phyloP scores from a whole-genome alignment of 139 green algal species.

The Monoraphidium neglectum region DNA sequence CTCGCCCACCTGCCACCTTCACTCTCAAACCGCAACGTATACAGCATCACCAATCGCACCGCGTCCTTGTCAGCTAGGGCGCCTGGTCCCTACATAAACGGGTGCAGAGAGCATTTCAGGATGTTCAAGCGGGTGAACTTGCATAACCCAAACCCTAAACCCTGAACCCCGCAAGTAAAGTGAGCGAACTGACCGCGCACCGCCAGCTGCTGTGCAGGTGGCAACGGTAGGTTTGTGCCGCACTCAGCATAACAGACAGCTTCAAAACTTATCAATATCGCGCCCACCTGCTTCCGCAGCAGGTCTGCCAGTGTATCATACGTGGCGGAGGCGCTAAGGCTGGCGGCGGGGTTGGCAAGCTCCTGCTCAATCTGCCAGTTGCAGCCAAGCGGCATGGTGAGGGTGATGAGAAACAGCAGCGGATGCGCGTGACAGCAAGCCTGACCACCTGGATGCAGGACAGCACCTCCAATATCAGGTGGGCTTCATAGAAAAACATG shows the following conservation, averaged over 20 bases:
- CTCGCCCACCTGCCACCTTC: conserved; percentile 46
- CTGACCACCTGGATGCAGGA: neutral
- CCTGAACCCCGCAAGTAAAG: no score
- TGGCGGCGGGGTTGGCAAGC: conserved; percentile 66
- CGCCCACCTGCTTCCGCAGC: conserved; percentile 28
- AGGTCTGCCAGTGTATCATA: conserved; percentile 48
- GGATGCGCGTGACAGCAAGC: neutral
- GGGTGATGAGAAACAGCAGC: no score
- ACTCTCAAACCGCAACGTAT: conserved; percentile 88
- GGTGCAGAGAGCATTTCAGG: no score
- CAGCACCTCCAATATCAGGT: neutral
- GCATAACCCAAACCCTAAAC: no score
- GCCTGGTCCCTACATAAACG: no score
- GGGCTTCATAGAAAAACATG: neutral
- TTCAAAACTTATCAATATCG: no score
- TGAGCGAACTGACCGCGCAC: no score
- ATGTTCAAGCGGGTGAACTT: no score
- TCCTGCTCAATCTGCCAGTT: conserved; percentile 94
- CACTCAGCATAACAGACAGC: no score
- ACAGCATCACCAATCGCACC: conserved; percentile 86
- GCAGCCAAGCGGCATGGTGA: no score
- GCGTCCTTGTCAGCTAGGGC: conserved; percentile 36
- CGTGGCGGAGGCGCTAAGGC: conserved; percentile 33
- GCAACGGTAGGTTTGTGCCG: no score
- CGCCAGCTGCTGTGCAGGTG: no score